Percentiles rank a stretch among this genome's conserved stretches.
These are phyloP conservation scores for Eimeria necatrix DNA, from an alignment of 169 alveolate genomes.

Conservation along the genomic window DNA sequence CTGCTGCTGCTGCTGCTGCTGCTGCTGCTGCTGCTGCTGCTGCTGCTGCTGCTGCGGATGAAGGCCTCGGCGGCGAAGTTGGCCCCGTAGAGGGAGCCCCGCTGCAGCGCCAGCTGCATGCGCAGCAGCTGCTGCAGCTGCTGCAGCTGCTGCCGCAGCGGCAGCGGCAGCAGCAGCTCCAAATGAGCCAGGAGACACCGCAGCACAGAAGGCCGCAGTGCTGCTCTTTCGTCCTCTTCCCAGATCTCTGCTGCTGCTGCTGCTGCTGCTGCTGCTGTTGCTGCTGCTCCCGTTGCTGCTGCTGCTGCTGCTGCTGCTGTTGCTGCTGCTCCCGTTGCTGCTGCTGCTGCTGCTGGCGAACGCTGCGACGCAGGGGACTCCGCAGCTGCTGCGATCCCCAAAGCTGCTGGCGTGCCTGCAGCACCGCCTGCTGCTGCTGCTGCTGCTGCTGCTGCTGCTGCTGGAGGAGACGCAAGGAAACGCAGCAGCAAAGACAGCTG, in stretches of 20 bases:
- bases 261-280: conserved; percentile 8
- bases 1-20: conserved; percentile 58
- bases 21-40: conserved; percentile 1
- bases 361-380: too few species aligned
- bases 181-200: neutral
- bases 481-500: conserved; percentile 39
- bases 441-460: conserved; percentile 14
- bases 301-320: conserved; percentile 2
- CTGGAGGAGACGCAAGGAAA: conserved; percentile 16
- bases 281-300: neutral
- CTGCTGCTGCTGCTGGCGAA: conserved; percentile 22
- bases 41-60: neutral
- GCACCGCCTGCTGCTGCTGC: too few species aligned
- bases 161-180: conserved; percentile 31
- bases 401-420: too few species aligned
- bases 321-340: neutral
- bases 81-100: conserved; percentile 14
- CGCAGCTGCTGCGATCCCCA: too few species aligned
- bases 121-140: conserved; percentile 40
- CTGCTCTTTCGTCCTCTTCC: neutral
- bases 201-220: neutral
- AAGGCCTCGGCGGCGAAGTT: conserved; percentile 23
- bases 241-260: neutral
- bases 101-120: conserved; percentile 42
- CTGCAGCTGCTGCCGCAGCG: neutral